phyloP scores from a whole-genome alignment of 306 rosid genomes.

The Gleditsia sinensis region DNA sequence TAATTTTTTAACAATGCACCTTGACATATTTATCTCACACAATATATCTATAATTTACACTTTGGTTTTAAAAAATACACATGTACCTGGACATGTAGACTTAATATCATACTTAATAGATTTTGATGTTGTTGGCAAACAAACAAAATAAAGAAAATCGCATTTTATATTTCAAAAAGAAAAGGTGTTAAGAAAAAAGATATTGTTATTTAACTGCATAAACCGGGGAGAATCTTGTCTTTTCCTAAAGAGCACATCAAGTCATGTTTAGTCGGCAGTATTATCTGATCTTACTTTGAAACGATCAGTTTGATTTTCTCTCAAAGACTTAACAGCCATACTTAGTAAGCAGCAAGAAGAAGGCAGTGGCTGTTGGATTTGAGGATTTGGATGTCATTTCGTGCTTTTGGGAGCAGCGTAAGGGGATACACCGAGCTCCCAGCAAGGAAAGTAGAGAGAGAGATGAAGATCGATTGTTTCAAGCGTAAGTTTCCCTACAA shows the following conservation, averaged over 20 bases:
- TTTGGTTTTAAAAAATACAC: too few relatives aligned
- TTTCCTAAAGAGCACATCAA: neutral
- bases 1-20: too few relatives aligned
- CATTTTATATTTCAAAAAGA: neutral
- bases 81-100: too few relatives aligned
- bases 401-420: too few relatives aligned
- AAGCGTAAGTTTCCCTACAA: constrained; percentile 47
- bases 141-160: neutral
- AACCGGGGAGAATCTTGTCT: neutral
- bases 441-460: neutral
- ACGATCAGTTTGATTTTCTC: neutral
- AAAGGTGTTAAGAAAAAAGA: too few relatives aligned
- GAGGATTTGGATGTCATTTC: neutral
- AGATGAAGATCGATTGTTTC: constrained; percentile 59
- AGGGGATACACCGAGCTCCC: neutral
- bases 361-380: neutral
- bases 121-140: neutral
- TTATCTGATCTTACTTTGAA: neutral
- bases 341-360: neutral
- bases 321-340: neutral
- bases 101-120: too few relatives aligned
- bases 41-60: too few relatives aligned
- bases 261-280: neutral
- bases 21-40: too few relatives aligned
- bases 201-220: neutral